These are phyloP conservation scores for Hortaea werneckii DNA, from an alignment of 2,329 filamentous ascomycete species.

Conservation along the genomic window DNA sequence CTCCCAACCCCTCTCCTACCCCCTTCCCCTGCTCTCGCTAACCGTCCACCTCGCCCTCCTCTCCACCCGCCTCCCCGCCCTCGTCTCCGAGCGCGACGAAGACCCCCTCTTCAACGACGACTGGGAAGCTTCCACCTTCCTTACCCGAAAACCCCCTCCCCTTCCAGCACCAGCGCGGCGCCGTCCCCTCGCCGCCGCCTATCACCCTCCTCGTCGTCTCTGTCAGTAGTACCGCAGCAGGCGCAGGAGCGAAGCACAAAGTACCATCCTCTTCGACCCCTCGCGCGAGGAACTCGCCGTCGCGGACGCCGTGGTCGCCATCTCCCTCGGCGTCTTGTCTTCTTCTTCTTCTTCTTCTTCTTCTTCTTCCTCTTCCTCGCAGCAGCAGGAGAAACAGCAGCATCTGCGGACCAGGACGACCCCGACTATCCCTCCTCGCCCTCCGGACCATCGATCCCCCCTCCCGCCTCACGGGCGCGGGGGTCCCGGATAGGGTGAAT, in stretches of 20 bases:
- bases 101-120: conserved; percentile 97
- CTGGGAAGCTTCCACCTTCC: conserved; percentile 71
- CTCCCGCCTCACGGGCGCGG: conserved; percentile 31
- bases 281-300: conserved; percentile 85
- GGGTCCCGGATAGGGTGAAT: no score
- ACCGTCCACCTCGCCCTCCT: conserved; percentile 90
- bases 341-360: no score
- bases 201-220: conserved; percentile 85
- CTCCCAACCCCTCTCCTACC: conserved; percentile 86
- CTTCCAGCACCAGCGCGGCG: conserved; percentile 5
- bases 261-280: conserved; percentile 91
- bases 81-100: conserved; percentile 85
- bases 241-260: conserved; percentile 25
- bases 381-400: no score
- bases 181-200: conserved; percentile 52
- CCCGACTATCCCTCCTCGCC: conserved; percentile 43
- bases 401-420: conserved; percentile 23
- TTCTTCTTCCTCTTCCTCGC: neutral
- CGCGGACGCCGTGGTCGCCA: conserved; percentile 76
- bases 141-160: conserved; percentile 50
- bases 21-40: conserved; percentile 81
- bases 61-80: conserved; percentile 68
- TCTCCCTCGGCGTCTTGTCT: conserved; percentile 48
- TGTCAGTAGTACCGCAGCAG: conserved; percentile 37
- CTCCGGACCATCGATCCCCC: conserved; percentile 42